A percentile compares a stretch with the other conserved stretches of the same genome.
These are phyloP conservation scores for Beta vulgaris DNA, from an alignment of 148 eudicot genomes.

Conservation along the genomic window DNA sequence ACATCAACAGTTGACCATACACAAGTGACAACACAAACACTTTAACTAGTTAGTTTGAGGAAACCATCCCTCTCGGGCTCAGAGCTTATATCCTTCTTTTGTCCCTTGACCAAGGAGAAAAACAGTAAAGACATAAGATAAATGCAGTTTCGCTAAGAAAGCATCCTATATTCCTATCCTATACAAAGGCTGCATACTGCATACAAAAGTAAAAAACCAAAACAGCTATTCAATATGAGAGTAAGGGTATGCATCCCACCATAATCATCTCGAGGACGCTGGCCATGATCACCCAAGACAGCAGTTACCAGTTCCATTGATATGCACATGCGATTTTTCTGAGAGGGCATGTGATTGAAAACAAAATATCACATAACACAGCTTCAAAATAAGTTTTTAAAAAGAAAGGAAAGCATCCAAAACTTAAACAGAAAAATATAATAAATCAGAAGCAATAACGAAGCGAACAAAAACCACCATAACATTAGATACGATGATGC, in stretches of 20 bases:
- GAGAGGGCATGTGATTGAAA: conserved; percentile 17
- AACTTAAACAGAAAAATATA: neutral
- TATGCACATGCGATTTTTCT: conserved; percentile 75
- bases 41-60: neutral
- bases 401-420: neutral
- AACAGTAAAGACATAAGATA: neutral
- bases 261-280: conserved; percentile 86
- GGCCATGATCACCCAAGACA: conserved; percentile 97
- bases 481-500: too few relatives aligned
- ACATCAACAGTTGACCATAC: neutral
- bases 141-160: neutral
- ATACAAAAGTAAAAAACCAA: neutral
- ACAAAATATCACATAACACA: neutral
- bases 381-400: neutral
- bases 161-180: neutral
- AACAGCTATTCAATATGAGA: neutral
- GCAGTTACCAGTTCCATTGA: conserved; percentile 99
- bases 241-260: conserved; percentile 39
- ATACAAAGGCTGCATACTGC: neutral
- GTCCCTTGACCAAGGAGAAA: neutral
- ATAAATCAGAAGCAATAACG: too few relatives aligned
- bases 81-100: neutral
- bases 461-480: too few relatives aligned
- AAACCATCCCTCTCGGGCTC: neutral
- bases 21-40: neutral